phyloP scores from a whole-genome alignment of 257 asterid species.

The Apocynum venetum region DNA sequence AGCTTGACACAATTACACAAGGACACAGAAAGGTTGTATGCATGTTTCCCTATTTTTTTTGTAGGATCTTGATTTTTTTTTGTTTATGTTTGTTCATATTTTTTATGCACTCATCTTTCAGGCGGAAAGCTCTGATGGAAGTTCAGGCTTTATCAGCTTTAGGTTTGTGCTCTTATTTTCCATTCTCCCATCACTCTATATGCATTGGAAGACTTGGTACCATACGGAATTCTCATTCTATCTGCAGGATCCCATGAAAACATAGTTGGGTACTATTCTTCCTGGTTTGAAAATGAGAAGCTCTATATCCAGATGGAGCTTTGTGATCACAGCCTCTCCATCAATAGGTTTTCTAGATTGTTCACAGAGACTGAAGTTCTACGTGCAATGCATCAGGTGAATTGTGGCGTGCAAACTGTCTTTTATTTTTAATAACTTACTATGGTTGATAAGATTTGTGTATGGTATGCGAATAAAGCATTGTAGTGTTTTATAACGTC shows the following conservation, averaged over 20 bases:
- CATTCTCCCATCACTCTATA: conserved; percentile 1
- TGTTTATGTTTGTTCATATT: conserved; percentile 3
- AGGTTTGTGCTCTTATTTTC: conserved; percentile 40
- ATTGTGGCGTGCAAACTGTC: background rate
- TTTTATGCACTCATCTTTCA: conserved; percentile 27
- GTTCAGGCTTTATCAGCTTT: conserved; percentile 93
- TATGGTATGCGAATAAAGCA: background rate
- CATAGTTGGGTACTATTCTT: conserved; percentile 68
- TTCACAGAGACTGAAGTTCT: conserved; percentile 61
- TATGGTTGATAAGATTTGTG: background rate
- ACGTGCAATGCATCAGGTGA: conserved; percentile 83
- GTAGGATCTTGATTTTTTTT: background rate
- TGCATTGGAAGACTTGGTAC: background rate
- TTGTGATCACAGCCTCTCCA: conserved; percentile 79
- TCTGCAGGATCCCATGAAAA: conserved; percentile 80
- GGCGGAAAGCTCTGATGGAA: conserved; percentile 96
- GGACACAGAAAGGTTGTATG: conserved; percentile 68
- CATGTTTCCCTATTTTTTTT: conserved; percentile 8
- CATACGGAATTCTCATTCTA: conserved; percentile 4
- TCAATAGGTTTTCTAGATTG: conserved; percentile 32
- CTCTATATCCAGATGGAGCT: conserved; percentile 92
- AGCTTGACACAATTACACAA: conserved; percentile 64
- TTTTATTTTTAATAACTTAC: background rate
- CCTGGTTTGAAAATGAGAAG: conserved; percentile 91
- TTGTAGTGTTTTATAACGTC: background rate